Conservation (phyloP, 2,329 filamentous ascomycete species). For the Colletotrichum sp. region DNA sequence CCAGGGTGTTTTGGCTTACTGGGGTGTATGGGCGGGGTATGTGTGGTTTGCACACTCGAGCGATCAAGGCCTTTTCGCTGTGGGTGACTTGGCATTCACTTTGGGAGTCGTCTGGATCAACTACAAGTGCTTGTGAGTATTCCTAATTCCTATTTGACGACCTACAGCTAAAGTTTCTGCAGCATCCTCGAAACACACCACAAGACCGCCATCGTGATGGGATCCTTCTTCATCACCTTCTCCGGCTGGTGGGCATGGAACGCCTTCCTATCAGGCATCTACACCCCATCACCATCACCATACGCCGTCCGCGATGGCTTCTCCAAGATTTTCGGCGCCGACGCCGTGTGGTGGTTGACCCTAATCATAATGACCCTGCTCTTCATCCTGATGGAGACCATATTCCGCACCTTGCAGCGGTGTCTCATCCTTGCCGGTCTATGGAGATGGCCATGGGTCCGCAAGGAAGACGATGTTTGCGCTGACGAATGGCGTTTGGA, state of each 20-base stretch:
- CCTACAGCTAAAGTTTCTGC: conserved; percentile 24
- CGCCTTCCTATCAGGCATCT: conserved; percentile 70
- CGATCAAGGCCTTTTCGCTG: conserved; percentile 74
- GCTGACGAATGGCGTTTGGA: conserved; percentile 57
- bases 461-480: conserved; percentile 24
- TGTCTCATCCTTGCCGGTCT: conserved; percentile 49
- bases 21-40: conserved; percentile 61
- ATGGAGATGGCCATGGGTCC: conserved; percentile 53
- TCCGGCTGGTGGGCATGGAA: conserved; percentile 78
- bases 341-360: conserved; percentile 76
- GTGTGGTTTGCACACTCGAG: conserved; percentile 55
- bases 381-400: conserved; percentile 69
- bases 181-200: conserved; percentile 79
- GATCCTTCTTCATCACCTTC: conserved; percentile 63
- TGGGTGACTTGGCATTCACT: conserved; percentile 76
- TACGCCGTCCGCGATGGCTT: conserved; percentile 77
- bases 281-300: conserved; percentile 47
- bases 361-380: conserved; percentile 67
- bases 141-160: neutral
- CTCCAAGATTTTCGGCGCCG: conserved; percentile 68
- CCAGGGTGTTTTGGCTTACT: conserved; percentile 78
- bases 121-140: conserved; percentile 73
- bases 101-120: conserved; percentile 76
- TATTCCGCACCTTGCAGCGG: conserved; percentile 55
- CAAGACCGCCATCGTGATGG: conserved; percentile 69